phyloP scores from a whole-genome alignment of 2,329 filamentous ascomycete species.

The Talaromyces verruculosus region DNA sequence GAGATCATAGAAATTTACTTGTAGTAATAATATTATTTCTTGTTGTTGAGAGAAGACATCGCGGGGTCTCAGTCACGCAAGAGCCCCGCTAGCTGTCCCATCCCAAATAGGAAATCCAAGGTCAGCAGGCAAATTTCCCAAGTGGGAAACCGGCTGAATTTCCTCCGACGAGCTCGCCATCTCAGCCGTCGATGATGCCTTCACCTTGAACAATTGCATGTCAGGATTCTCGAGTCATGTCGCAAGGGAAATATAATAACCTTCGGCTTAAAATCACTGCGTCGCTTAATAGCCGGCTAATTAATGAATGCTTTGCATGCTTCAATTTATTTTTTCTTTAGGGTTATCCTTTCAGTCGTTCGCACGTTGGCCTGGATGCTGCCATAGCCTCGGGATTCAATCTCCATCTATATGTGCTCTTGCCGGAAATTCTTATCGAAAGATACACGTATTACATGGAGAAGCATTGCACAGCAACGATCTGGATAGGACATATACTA shows the following conservation, averaged over 20 bases:
- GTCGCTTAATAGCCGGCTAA: background rate
- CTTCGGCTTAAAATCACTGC: background rate
- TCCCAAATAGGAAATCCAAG: background rate
- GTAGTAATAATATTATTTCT: background rate
- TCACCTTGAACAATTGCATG: background rate
- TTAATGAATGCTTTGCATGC: background rate
- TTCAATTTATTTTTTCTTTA: background rate
- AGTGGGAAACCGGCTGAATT: background rate
- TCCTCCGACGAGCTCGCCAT: background rate
- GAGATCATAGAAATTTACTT: too few relatives aligned
- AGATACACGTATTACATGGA: too few relatives aligned
- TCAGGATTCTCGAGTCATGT: background rate
- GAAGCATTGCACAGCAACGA: too few relatives aligned
- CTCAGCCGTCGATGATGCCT: background rate
- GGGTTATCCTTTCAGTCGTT: too few relatives aligned
- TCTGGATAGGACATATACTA: too few relatives aligned
- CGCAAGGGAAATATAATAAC: background rate
- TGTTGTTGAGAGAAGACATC: background rate
- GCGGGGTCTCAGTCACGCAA: background rate
- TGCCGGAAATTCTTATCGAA: too few relatives aligned
- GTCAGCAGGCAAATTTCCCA: background rate
- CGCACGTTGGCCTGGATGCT: background rate
- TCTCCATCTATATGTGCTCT: background rate
- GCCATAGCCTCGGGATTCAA: background rate
- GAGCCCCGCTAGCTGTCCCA: background rate